A percentile compares a stretch with the other conserved stretches of the same genome.
Evolutionary conservation across 257 asterid species (phyloP).

Genomic region (Solanum sparsipilum): DNA sequence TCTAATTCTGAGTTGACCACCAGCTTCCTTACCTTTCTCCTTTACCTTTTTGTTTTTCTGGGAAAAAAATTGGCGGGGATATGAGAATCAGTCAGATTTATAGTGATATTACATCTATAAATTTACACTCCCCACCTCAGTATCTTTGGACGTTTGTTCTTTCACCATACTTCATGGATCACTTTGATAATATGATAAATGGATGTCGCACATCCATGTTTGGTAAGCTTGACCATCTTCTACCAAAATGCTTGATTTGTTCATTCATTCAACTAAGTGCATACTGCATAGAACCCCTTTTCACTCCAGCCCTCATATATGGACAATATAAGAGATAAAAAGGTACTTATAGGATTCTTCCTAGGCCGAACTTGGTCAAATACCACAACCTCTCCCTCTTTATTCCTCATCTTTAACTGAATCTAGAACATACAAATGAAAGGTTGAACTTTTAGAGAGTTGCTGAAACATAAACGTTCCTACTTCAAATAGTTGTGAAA

Average conservation of each 20-base stretch:
- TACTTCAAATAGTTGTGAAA: not conserved
- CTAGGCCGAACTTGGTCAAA: not conserved
- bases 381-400: not conserved
- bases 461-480: not conserved
- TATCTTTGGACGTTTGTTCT: not conserved
- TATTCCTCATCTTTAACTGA: not conserved
- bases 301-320: not conserved
- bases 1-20: not conserved
- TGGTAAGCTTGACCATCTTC: not conserved
- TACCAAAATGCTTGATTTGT: not conserved
- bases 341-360: not conserved
- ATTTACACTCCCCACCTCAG: not conserved
- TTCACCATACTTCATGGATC: not conserved
- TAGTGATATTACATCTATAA: not conserved
- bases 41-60: not conserved
- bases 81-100: not conserved
- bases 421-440: not conserved
- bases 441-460: not conserved
- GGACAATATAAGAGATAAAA: not conserved
- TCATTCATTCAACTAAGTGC: not conserved
- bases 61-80: not conserved
- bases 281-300: not conserved
- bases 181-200: not conserved
- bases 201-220: not conserved
- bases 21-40: not conserved